These are phyloP conservation scores for Rhododendron vialii DNA, from an alignment of 148 eudicot genomes.

Conservation along the genomic window DNA sequence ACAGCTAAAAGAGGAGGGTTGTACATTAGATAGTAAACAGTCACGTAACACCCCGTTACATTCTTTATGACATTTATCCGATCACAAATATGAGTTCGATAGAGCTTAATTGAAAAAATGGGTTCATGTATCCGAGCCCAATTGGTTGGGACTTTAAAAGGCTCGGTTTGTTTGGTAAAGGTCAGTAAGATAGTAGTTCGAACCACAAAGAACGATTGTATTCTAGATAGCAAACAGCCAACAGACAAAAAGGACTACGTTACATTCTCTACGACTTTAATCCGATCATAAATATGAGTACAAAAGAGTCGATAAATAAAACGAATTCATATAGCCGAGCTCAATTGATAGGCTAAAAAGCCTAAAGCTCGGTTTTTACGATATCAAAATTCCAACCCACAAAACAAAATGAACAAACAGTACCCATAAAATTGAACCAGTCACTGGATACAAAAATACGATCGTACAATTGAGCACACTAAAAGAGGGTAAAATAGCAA, in stretches of 20 bases:
- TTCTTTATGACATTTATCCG: too few relatives aligned
- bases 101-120: too few relatives aligned
- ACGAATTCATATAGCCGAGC: neutral
- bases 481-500: neutral
- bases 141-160: too few relatives aligned
- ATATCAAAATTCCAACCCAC: neutral
- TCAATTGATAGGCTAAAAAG: neutral
- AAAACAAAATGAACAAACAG: neutral
- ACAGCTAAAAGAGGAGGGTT: neutral
- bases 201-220: too few relatives aligned
- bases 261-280: neutral
- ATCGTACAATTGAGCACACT: neutral
- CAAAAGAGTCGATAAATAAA: neutral
- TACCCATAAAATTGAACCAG: neutral
- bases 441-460: neutral
- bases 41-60: too few relatives aligned
- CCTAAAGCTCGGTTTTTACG: neutral
- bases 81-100: too few relatives aligned
- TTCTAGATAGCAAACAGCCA: neutral
- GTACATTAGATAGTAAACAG: too few relatives aligned
- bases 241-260: neutral
- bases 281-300: neutral
- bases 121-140: too few relatives aligned
- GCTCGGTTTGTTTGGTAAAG: too few relatives aligned
- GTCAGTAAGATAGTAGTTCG: too few relatives aligned